These are phyloP conservation scores for Penicillium cosmopolitanum DNA, from an alignment of 495 filamentous ascomycete species.

Conservation along the genomic window DNA sequence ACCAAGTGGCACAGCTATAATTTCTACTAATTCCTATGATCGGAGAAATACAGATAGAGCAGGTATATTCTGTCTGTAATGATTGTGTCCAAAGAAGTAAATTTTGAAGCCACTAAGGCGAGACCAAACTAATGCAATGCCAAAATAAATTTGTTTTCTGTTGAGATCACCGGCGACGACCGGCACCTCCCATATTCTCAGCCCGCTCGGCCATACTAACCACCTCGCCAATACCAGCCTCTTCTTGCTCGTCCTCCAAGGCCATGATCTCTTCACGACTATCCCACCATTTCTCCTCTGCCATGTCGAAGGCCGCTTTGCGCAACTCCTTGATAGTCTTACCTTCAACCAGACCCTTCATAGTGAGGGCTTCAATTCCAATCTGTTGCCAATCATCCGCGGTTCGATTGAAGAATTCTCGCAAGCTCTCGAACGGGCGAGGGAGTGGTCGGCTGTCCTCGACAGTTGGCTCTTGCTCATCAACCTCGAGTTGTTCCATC, in stretches of 20 bases:
- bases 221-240: conserved; percentile 92
- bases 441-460: conserved; percentile 54
- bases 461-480: conserved; percentile 54
- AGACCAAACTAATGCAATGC: not conserved
- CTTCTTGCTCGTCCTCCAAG: conserved; percentile 95
- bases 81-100: not conserved
- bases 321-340: conserved; percentile 89
- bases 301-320: conserved; percentile 81
- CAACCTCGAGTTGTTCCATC: conserved; percentile 63
- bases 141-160: not conserved
- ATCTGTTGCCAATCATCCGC: conserved; percentile 88
- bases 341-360: conserved; percentile 52
- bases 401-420: conserved; percentile 90
- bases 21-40: not conserved
- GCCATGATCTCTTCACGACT: conserved; percentile 91
- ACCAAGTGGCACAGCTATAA: conserved; percentile 28
- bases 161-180: conserved; percentile 55
- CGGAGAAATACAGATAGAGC: too few relatives aligned
- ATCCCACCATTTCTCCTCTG: conserved; percentile 99
- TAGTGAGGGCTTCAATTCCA: conserved; percentile 68
- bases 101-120: not conserved
- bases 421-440: conserved; percentile 88
- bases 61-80: too few relatives aligned
- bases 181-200: conserved; percentile 59
- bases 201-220: conserved; percentile 78